Base-by-base conservation (phyloP, 2,329 filamentous ascomycete genomes). In the Exophiala alcalophila region DNA sequence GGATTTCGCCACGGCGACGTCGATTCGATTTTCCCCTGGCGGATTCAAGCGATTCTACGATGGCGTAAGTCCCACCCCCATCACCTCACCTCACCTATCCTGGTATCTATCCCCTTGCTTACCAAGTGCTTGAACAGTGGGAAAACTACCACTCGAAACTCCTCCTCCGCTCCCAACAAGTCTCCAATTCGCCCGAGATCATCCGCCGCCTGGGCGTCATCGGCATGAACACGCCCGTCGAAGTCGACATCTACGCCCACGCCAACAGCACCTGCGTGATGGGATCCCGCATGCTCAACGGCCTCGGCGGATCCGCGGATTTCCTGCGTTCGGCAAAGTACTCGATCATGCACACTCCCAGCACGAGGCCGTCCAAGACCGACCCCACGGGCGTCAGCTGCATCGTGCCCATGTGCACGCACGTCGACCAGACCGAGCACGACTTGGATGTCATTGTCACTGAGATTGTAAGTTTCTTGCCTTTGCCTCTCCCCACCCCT, bases 211-310 rank as follows among this genome's bases (percentile, higher is more conserved):
- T 94, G 1, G 88, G 88, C 49, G 82, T 89, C 54, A 94, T 95
- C 57, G 88, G 86, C 63, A 94, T 94, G 88, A 94, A 94, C 76
- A 94, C 88, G 0, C 88, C 88, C 15, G 86, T 94, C 32, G 89
- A 94, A 68, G 88, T 94, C 11, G 89, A 94, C 68, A 94, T 94
- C 59, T 94, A 94, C 69, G 89, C 88, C 2, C 88, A 94, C 69
- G 89, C 89, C 57, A 95, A 94, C 78, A 83, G 77, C 49, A 94
- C 88, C 40, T 90, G 85, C 61, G 88, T 94, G 15, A 88, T 92
- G 81, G 88, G 89, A 52, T 83, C 77, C 49, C 82, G 89, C 44
- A 92, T 91, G 85, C 76, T 92, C 48, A 91, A 91, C 70, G 86
- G 86, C 8, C 79, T 92, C 5, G 86, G 86, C 35, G 86, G 86